These are phyloP conservation scores for Furcasterigmium sp. DNA, from an alignment of 2,329 filamentous ascomycete genomes.

Conservation along the genomic window DNA sequence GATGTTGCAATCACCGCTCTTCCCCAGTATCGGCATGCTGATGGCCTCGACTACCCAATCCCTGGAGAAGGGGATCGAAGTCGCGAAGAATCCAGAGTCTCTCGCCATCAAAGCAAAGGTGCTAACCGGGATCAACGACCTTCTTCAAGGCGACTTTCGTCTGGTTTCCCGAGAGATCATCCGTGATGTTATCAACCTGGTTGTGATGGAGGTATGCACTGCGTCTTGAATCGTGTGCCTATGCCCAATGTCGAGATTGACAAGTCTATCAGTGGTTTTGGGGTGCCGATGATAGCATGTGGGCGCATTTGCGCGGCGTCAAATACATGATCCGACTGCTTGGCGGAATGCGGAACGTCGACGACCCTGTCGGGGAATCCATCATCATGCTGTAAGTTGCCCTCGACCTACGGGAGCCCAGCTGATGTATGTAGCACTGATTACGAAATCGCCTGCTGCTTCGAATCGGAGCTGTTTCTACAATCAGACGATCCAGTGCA, in stretches of 20 bases:
- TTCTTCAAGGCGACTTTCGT: constrained; percentile 13
- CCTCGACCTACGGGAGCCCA: neutral
- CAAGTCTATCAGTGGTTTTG: constrained; percentile 11
- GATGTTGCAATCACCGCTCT: constrained; percentile 23
- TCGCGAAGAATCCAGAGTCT: constrained; percentile 17
- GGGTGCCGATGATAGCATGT: constrained; percentile 21
- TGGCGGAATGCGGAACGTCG: constrained; percentile 18
- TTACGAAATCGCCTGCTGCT: constrained; percentile 22
- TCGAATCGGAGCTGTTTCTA: constrained; percentile 21
- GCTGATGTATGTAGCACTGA: constrained; percentile 17
- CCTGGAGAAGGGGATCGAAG: constrained; percentile 12
- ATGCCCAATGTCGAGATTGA: neutral
- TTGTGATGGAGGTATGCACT: constrained; percentile 20
- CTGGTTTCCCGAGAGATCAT: constrained; percentile 19
- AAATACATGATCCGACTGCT: constrained; percentile 19
- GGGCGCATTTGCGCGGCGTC: constrained; percentile 23
- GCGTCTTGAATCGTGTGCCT: neutral
- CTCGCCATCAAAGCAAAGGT: constrained; percentile 18
- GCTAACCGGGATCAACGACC: constrained; percentile 19
- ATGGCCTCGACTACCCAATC: constrained; percentile 22
- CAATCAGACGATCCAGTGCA: constrained; percentile 11
- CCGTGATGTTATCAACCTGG: constrained; percentile 20
- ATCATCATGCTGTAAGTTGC: constrained; percentile 10
- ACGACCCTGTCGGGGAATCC: constrained; percentile 17
- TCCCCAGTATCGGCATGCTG: constrained; percentile 21